Evolutionary conservation across 1,284 basidiomycete genomes (phyloP).

Genomic region (Microbotryomycetes sp.): DNA sequence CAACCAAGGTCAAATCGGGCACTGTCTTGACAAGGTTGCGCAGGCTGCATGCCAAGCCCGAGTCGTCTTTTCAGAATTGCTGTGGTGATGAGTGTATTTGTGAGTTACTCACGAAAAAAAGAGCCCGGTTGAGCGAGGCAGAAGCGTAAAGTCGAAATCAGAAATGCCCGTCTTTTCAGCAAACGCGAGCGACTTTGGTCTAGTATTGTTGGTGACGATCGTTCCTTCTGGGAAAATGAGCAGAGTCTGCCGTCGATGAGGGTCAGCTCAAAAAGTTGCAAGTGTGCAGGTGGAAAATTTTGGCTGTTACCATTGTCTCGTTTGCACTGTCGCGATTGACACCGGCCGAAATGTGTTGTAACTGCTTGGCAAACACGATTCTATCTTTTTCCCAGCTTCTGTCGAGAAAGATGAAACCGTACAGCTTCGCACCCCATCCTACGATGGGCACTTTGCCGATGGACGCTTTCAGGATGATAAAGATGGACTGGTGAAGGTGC

Average conservation of each 20-base stretch:
- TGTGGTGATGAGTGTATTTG: no score
- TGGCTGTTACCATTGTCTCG: constrained; percentile 12
- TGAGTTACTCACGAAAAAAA: constrained; percentile 56
- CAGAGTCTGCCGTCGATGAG: constrained; percentile 1
- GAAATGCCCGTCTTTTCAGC: constrained; percentile 63
- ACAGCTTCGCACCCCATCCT: constrained; percentile 83
- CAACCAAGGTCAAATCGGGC: constrained; percentile 59
- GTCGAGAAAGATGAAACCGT: constrained; percentile 75
- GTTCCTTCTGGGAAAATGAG: constrained; percentile 73
- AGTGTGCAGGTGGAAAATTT: no score
- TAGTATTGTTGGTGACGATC: constrained; percentile 71
- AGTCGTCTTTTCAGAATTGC: no score
- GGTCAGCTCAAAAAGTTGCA: no score
- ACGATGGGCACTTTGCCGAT: constrained; percentile 78
- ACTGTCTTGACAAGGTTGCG: constrained; percentile 70
- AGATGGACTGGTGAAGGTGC: constrained; percentile 51
- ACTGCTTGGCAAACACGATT: constrained; percentile 8
- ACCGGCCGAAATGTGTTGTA: constrained; percentile 2
- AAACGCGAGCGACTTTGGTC: constrained; percentile 45
- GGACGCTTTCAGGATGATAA: constrained; percentile 81
- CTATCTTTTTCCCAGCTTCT: constrained; percentile 22
- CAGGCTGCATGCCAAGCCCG: no score
- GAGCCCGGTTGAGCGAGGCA: constrained; percentile 86
- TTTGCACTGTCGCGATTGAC: not conserved
- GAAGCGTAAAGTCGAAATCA: constrained; percentile 68